Base-by-base conservation (phyloP, 768 basidiomycete species). In the Lactarius trivialis region DNA sequence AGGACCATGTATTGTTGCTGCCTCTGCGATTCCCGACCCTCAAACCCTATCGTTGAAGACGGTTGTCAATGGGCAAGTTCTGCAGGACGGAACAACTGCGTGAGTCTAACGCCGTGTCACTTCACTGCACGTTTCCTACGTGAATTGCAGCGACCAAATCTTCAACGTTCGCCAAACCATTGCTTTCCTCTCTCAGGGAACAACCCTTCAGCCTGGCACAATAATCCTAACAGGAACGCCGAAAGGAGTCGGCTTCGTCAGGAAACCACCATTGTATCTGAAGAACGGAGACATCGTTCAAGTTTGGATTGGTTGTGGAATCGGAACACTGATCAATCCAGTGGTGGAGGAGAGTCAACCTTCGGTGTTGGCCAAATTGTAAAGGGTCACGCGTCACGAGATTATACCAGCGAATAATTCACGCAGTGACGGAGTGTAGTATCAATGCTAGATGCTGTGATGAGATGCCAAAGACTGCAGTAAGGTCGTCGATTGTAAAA, bases 161-260 rank as follows among this genome's bases (percentile, higher is more conserved):
- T 95, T 93, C 77, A 83, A 74, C 65, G 83, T 93, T 36, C 83
- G 84, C 50, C 81, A 87, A 70, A 90, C 90, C 1, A 78, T 94
- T 49, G 77, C 91, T 0, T 89, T 85, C 77, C 83, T 94, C 50
- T 91, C 89, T 0, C 89, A 92, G 70, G 89, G 84, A 4, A 93
- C 91, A 7, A 93, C 91, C 0, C 82, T 94, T 21, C 83, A 83
- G 67, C 86, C 89, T 0, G 91, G 92, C 0, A 84, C 88, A 0
- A 77, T 93, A 68, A 93, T 93, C 68, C 79, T 93, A 67, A 94
- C 92, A 1, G 87, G 88, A 6, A 89, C 88, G 37, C 90, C 89
- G 2, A 85, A 86, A 60, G 91, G 90, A 26, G 89, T 92, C 15
- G 92, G 92, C 2, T 92, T 86, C 67, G 85, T 83, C 41, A 83